A percentile compares a stretch with the other conserved stretches of the same genome.
These are phyloP conservation scores for Corinectria fuckeliana DNA, from an alignment of 2,329 filamentous ascomycete species.

Conservation along the genomic window DNA sequence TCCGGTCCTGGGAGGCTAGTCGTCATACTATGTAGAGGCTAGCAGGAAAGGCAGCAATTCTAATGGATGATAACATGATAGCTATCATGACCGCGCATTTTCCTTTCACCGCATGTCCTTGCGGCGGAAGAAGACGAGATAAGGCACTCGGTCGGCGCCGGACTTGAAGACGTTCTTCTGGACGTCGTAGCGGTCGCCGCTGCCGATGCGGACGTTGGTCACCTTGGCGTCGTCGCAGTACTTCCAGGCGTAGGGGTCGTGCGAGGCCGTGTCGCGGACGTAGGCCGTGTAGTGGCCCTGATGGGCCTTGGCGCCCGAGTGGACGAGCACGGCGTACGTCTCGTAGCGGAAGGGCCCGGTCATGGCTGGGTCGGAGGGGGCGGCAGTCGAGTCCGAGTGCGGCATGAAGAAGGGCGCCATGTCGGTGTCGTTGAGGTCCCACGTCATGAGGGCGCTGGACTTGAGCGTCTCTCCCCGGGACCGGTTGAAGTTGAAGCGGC, in stretches of 20 bases:
- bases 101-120: slow-evolving; percentile 40
- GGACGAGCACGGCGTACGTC: slow-evolving; percentile 83
- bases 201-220: slow-evolving; percentile 50
- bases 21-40: neutral
- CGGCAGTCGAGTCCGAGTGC: slow-evolving; percentile 40
- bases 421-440: slow-evolving; percentile 75
- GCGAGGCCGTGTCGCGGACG: slow-evolving; percentile 62
- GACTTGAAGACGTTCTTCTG: slow-evolving; percentile 49
- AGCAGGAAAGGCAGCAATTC: neutral
- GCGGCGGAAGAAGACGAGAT: slow-evolving; percentile 54
- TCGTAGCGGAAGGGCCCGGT: slow-evolving; percentile 75
- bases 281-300: slow-evolving; percentile 83
- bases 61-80: neutral
- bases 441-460: slow-evolving; percentile 74
- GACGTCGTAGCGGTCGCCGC: slow-evolving; percentile 43
- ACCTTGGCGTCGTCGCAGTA: slow-evolving; percentile 56
- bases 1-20: neutral
- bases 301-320: slow-evolving; percentile 70
- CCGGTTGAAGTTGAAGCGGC: slow-evolving; percentile 56
- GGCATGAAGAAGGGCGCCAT: slow-evolving; percentile 53
- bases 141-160: slow-evolving; percentile 50
- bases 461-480: slow-evolving; percentile 58
- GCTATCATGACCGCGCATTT: too few species aligned
- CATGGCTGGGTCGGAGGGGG: slow-evolving; percentile 49
- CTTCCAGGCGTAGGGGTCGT: slow-evolving; percentile 55